Conservation (phyloP, 805 yeast species). For the Cyberlindnera euphorbiae region DNA sequence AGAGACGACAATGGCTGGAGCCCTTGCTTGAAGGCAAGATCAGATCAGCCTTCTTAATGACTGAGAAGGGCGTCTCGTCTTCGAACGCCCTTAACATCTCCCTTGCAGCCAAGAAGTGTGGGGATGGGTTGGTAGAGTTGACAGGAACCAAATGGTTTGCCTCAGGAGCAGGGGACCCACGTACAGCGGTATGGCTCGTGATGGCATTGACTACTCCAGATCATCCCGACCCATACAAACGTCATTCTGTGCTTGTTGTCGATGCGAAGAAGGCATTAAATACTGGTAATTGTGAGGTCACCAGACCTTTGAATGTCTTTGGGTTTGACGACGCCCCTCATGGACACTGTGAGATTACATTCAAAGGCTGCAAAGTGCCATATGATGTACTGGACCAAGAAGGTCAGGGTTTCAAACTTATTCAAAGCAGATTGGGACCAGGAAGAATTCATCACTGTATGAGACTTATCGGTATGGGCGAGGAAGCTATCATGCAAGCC, state of each 20-base stretch:
- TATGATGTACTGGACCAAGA: conserved; percentile 37
- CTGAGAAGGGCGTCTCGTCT: conserved; percentile 55
- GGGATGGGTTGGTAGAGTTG: conserved; percentile 39
- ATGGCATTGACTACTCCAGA: conserved; percentile 27
- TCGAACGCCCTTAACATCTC: conserved; percentile 60
- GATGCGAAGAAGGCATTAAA: conserved; percentile 47
- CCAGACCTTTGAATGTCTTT: conserved; percentile 49
- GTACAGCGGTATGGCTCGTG: conserved; percentile 37
- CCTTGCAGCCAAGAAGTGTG: conserved; percentile 38
- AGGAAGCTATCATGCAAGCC: conserved; percentile 44
- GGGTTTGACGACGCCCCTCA: conserved; percentile 70
- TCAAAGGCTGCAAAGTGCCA: conserved; percentile 45
- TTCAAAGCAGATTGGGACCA: conserved; percentile 62
- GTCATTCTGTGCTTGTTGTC: conserved; percentile 53
- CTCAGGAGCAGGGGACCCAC: conserved; percentile 66
- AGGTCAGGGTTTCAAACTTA: conserved; percentile 59
- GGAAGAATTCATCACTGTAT: conserved; percentile 71
- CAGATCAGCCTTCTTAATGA: conserved; percentile 61
- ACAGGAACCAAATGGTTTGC: conserved; percentile 70
- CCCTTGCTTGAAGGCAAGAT: conserved; percentile 52
- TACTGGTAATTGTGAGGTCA: conserved; percentile 42
- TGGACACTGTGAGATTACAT: conserved; percentile 61
- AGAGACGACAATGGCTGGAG: conserved; percentile 43
- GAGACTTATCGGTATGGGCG: conserved; percentile 60
- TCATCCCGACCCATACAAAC: conserved; percentile 34